phyloP scores from a whole-genome alignment of 2,329 filamentous ascomycete genomes.

The Scedosporium boydii region DNA sequence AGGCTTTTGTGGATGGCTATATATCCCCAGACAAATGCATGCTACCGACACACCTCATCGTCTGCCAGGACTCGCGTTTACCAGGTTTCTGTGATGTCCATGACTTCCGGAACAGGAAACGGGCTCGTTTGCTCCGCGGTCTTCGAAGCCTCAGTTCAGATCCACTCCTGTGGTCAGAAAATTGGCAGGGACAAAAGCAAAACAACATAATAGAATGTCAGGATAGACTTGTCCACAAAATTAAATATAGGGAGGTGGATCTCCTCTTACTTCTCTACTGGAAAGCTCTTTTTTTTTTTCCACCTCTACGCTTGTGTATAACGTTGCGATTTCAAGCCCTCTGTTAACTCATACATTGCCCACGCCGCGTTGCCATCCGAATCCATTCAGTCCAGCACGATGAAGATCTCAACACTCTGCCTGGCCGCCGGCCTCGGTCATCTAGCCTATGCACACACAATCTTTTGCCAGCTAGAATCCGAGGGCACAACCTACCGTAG shows the following conservation, averaged over 20 bases:
- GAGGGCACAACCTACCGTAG: conserved; percentile 23
- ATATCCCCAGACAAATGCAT: neutral
- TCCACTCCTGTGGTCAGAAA: neutral
- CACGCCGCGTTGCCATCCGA: too few species aligned
- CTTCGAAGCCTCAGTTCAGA: neutral
- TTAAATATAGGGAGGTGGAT: neutral
- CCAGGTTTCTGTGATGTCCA: neutral
- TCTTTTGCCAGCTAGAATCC: conserved; percentile 21
- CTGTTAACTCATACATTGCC: neutral
- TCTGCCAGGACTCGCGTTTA: neutral
- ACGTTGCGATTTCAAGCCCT: neutral
- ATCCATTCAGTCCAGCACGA: conserved; percentile 9
- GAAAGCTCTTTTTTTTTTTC: neutral
- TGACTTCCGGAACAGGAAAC: neutral
- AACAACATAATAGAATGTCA: too few species aligned
- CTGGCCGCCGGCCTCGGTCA: neutral
- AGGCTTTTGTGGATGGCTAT: neutral
- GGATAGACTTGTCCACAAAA: neutral
- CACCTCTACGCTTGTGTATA: neutral
- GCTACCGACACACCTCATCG: neutral
- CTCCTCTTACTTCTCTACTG: neutral
- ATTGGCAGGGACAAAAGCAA: neutral
- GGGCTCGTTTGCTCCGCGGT: neutral
- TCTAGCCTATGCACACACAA: conserved; percentile 16
- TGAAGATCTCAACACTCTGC: neutral